Evolutionary conservation across 768 basidiomycete species (phyloP).

Genomic region (Boletus edulis): DNA sequence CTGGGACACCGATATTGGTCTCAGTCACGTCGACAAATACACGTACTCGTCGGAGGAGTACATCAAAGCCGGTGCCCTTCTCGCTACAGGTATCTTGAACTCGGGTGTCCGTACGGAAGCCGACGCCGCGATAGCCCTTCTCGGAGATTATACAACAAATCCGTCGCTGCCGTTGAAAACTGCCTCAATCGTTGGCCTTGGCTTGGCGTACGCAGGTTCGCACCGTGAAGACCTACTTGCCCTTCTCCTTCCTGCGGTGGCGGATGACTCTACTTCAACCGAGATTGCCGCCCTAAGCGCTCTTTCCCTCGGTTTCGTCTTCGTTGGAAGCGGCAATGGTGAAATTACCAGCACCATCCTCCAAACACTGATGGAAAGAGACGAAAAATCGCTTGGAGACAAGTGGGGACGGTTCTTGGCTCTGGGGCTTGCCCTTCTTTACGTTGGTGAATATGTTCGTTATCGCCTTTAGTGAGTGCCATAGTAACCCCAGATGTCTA

Average conservation of each 20-base stretch:
- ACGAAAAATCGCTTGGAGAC: slow-evolving; percentile 74
- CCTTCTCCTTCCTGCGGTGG: slow-evolving; percentile 76
- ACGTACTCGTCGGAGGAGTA: slow-evolving; percentile 94
- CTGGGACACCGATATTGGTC: slow-evolving; percentile 95
- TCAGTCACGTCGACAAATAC: slow-evolving; percentile 95
- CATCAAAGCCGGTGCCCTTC: slow-evolving; percentile 96
- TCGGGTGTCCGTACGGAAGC: slow-evolving; percentile 87
- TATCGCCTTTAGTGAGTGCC: not conserved
- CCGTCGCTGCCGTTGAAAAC: slow-evolving; percentile 81
- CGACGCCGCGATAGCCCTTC: slow-evolving; percentile 87
- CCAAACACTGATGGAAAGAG: slow-evolving; percentile 87
- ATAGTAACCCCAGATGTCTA: slow-evolving; percentile 32
- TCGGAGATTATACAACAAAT: slow-evolving; percentile 88
- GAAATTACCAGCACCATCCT: slow-evolving; percentile 88
- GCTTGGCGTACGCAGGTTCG: slow-evolving; percentile 92
- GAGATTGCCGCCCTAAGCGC: slow-evolving; percentile 87
- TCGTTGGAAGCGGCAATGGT: slow-evolving; percentile 92
- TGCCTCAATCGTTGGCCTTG: slow-evolving; percentile 88
- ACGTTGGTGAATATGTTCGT: slow-evolving; percentile 61
- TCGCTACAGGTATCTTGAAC: slow-evolving; percentile 93
- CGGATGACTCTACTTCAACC: slow-evolving; percentile 81
- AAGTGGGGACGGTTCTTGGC: slow-evolving; percentile 95
- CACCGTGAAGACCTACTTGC: slow-evolving; percentile 81
- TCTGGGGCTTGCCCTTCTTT: slow-evolving; percentile 85
- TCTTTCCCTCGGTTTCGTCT: slow-evolving; percentile 90